Conservation (phyloP, 768 basidiomycete species). For the Mycena olivaceomarginata region DNA sequence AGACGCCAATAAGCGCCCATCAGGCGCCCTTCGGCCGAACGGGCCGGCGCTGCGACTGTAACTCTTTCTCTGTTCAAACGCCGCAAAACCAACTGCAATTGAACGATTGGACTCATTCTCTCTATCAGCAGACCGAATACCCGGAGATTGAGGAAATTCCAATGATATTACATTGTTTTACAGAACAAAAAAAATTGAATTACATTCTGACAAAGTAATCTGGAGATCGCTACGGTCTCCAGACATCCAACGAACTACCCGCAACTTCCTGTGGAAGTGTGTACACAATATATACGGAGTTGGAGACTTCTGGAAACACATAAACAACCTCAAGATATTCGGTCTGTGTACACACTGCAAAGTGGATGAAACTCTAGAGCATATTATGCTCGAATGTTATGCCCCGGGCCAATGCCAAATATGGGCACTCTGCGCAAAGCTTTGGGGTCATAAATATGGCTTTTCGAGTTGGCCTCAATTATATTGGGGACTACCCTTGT, state of each 20-base stretch:
- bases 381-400: background rate
- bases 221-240: no score
- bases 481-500: no score
- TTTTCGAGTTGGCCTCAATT: no score
- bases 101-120: background rate
- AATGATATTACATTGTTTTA: background rate
- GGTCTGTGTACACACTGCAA: no score
- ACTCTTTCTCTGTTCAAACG: background rate
- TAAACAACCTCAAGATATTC: no score
- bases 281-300: no score
- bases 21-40: background rate
- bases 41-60: background rate
- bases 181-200: conserved; percentile 5
- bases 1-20: background rate
- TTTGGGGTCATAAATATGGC: background rate
- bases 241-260: no score
- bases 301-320: no score
- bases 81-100: background rate
- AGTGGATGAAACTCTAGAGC: background rate
- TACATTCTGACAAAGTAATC: background rate
- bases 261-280: no score
- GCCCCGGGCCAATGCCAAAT: background rate
- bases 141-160: background rate
- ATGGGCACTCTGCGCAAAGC: background rate
- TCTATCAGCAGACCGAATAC: background rate